Base-by-base conservation (phyloP, 1,284 basidiomycete species). In the Porogramme epimiltina region DNA sequence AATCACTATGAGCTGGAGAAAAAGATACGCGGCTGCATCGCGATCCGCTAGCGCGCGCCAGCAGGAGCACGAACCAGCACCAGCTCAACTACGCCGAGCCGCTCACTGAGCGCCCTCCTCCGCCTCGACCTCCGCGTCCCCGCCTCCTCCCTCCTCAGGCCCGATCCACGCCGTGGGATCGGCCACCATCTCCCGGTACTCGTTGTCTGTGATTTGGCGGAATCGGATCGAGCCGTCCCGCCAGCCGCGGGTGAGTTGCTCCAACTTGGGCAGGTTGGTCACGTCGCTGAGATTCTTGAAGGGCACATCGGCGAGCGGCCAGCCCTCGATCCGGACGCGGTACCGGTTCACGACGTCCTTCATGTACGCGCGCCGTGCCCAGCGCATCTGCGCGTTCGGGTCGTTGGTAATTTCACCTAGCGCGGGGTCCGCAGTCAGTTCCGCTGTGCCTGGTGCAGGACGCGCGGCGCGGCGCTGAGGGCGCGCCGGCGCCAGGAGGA, bases 201-300 rank as follows among this genome's bases (percentile, higher is more conserved):
- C 64, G 0, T 39, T 60, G 20, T 66, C 64, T 4, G 57, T 36
- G 41, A 69, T 58, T 3, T 45, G 49, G n/a, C 63, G 59, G 56
- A 69, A 69, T 54, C 51, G 58, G 33, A 66, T 69, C 10, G 51
- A 40, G 19, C 61, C 56, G 33, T 45, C 52, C 54, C 56, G 56
- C 64, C 62, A 66, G 4, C 62, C 62, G 25, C 45, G 52, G 19
- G 65, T 51, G 15, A 69, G 62, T 11, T 60, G 48, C 44, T 69
- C 67, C 10, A 69, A 56, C 59, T 64, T 66, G 23, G 60, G 58
- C 4, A 67, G 53, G 56, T 69, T 69, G n/a, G 67, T 63, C 24
- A 69, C 61, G 52, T 68, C 63, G 59, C 63, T 65, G 10, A 69
- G 60, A 53, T 69, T 69, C 50, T 61, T 62, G 61, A 69, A 68